Percentiles rank a stretch among this genome's conserved stretches.
Conservation (phyloP, 306 rosid species). For the Macrotyloma uniflorum region DNA sequence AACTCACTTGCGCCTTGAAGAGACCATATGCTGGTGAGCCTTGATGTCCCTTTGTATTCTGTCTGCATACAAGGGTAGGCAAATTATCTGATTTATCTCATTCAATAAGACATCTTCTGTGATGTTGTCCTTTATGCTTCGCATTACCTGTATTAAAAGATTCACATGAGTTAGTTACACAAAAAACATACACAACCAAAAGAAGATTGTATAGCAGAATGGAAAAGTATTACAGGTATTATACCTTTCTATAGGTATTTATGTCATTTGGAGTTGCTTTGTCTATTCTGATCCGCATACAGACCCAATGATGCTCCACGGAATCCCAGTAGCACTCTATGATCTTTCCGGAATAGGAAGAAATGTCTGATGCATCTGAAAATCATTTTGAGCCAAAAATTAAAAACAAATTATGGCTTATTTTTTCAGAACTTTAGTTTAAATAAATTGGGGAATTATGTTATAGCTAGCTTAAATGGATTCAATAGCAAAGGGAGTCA, state of each 20-base stretch:
- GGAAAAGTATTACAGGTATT: not conserved
- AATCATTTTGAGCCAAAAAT: constrained; percentile 3
- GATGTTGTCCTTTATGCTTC: constrained; percentile 93
- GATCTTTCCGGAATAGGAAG: constrained; percentile 73
- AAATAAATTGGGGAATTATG: constrained; percentile 10
- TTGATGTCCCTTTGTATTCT: constrained; percentile 87
- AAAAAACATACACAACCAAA: constrained; percentile 1
- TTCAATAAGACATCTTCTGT: constrained; percentile 79
- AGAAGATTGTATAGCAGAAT: not conserved
- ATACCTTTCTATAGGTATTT: constrained; percentile 84
- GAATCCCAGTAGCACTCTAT: constrained; percentile 81
- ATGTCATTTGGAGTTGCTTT: constrained; percentile 88
- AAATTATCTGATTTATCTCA: constrained; percentile 78
- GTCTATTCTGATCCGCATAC: constrained; percentile 75
- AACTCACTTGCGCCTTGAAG: constrained; percentile 68
- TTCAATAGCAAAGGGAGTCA: constrained; percentile 7
- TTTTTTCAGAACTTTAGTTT: not conserved
- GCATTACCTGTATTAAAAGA: constrained; percentile 68
- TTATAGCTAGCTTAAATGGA: not conserved
- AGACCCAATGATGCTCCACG: constrained; percentile 62
- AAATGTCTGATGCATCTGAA: constrained; percentile 70
- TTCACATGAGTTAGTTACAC: constrained; percentile 15
- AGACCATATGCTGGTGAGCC: constrained; percentile 76
- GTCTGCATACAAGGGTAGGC: constrained; percentile 92
- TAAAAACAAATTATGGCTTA: not conserved